A percentile compares a stretch with the other conserved stretches of the same genome.
Conservation (phyloP, 73 alveolate species). For the Paramecium octaurelia region DNA sequence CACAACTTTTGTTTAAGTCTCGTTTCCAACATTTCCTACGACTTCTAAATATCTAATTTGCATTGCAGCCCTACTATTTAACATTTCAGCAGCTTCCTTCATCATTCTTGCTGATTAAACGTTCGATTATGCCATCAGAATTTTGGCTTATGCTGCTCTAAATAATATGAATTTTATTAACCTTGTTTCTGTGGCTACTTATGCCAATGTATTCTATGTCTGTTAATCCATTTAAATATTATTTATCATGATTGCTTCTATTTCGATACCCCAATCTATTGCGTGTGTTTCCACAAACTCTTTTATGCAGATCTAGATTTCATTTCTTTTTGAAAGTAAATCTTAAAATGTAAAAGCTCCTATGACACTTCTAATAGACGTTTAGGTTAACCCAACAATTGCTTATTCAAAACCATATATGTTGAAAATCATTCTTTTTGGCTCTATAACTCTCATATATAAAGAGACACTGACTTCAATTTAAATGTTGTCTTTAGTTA, state of each 20-base stretch:
- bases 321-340: background rate
- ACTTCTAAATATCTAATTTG: background rate
- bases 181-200: background rate
- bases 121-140: background rate
- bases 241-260: background rate
- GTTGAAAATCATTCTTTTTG: background rate
- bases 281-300: background rate
- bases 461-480: background rate
- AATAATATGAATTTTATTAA: background rate
- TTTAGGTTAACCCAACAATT: background rate
- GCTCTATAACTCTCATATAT: background rate
- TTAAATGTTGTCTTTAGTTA: background rate
- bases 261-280: background rate
- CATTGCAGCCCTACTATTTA: background rate
- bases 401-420: background rate
- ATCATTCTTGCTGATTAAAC: background rate
- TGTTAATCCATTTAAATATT: background rate
- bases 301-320: background rate
- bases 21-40: background rate
- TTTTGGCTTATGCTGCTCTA: background rate
- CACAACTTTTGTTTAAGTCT: background rate
- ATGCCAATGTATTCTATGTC: background rate
- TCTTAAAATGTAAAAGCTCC: background rate
- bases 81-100: background rate
- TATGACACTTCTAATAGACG: background rate